Percentiles rank a stretch among this genome's conserved stretches.
phyloP scores from a whole-genome alignment of 495 filamentous ascomycete species.

The Xylaria longipes region DNA sequence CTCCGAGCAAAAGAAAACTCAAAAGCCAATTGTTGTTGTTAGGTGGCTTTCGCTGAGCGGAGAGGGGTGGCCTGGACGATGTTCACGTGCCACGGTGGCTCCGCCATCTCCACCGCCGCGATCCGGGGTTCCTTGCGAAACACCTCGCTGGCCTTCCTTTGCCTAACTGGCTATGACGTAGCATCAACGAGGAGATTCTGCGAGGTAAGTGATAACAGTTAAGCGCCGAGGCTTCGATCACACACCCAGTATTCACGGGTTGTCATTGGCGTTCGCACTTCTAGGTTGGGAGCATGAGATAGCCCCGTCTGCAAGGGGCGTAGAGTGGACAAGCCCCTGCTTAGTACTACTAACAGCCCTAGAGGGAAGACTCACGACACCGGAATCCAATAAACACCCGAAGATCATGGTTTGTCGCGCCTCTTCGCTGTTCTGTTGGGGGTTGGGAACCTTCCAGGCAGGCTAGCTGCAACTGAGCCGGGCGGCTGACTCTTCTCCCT shows the following conservation, averaged over 20 bases:
- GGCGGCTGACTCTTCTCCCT: conserved; percentile 1
- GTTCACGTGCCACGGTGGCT: conserved; percentile 11
- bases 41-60: not conserved
- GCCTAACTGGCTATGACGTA: not conserved
- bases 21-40: not conserved
- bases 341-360: not conserved
- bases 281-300: not conserved
- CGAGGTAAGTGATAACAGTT: not conserved
- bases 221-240: not conserved
- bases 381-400: not conserved
- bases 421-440: conserved; percentile 6
- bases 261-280: not conserved
- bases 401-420: not conserved
- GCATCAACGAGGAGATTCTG: not conserved
- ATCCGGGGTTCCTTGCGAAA: conserved; percentile 7
- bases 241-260: not conserved
- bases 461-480: not conserved
- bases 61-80: not conserved
- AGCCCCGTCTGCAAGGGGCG: not conserved
- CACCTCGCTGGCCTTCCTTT: not conserved
- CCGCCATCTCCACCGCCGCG: conserved; percentile 12
- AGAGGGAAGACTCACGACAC: not conserved
- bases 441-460: not conserved
- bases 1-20: not conserved
- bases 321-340: not conserved